Base-by-base conservation (phyloP, 2,329 filamentous ascomycete genomes). In the Anisogramma anomala region DNA sequence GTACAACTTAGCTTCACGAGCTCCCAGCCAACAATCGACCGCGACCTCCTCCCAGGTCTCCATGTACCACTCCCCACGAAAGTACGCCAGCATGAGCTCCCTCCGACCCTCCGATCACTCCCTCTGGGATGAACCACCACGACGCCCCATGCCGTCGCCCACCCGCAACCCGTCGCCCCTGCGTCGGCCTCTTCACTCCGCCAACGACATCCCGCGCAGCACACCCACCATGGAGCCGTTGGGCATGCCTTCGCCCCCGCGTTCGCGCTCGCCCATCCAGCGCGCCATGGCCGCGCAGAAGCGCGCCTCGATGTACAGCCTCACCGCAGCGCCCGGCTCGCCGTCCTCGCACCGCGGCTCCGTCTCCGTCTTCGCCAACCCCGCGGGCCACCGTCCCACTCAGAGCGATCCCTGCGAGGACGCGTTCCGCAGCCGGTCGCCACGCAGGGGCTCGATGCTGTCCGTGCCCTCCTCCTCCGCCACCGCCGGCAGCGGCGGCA, bases 181-280 rank as follows among this genome's bases (percentile, higher is more conserved):
- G 14, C 15, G 15, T 22, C 15, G 26, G 36, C 7, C 20, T 27
- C 19, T 22, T 33, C 6, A 27, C 2, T 31, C 28, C 10, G 34
- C 31, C 22, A 35, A 38, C 3, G 9, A 46, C 9, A 42, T 49
- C 2, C 49, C 51, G 1, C 42, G 59, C 15, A 55, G 55, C 33
- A 54, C 50, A 30, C 57, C 60, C n/a, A 59, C 62, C 4, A 41
- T 63, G 27, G 62, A 57, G 26, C 47, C 39, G 5, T 23, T 36
- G 14, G 51, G 50, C n/a, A 52, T 46, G 33, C 28, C 26, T 30
- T 33, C 30, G 4, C 32, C 38, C 3, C 31, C 38, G 1, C 39
- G 45, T 13, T 44, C 41, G 6, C 45, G 45, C 8, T 47, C 45
- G 1, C 45, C 45, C 6, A 47, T 47, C 13, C 36, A 41, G 34